Evolutionary conservation across 1,139 yeast genomes (phyloP).

Genomic region (Geotrichum carabidarum): DNA sequence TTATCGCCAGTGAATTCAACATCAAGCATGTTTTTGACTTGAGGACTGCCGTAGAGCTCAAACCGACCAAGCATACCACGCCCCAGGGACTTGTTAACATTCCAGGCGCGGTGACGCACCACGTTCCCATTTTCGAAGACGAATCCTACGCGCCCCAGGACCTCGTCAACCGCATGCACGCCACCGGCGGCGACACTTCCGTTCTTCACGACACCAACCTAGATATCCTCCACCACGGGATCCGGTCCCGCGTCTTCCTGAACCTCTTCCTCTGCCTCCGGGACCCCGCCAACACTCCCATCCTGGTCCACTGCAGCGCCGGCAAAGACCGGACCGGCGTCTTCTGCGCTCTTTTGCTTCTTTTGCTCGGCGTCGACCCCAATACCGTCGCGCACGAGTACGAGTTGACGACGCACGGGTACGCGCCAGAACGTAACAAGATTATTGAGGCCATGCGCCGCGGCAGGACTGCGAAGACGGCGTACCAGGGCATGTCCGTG

Average conservation of each 20-base stretch:
- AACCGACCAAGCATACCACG: constrained; percentile 32
- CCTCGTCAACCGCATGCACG: constrained; percentile 53
- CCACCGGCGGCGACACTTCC: constrained; percentile 43
- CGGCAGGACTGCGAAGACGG: constrained; percentile 3
- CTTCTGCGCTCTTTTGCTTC: constrained; percentile 59
- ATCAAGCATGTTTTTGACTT: constrained; percentile 62
- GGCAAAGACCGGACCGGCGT: constrained; percentile 87
- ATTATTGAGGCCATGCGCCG: constrained; percentile 22
- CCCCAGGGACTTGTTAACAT: constrained; percentile 19
- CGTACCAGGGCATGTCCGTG: background rate
- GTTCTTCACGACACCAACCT: constrained; percentile 58
- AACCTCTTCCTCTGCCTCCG: constrained; percentile 50
- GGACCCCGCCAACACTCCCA: constrained; percentile 48
- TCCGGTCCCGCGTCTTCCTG: constrained; percentile 38
- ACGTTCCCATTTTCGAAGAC: constrained; percentile 56
- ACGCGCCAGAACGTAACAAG: constrained; percentile 17
- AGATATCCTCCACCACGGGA: constrained; percentile 44
- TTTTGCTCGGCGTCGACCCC: constrained; percentile 60
- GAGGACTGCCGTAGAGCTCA: constrained; percentile 61
- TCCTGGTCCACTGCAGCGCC: constrained; percentile 74
- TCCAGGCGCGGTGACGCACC: constrained; percentile 49
- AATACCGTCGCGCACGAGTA: constrained; percentile 66
- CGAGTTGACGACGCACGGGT: constrained; percentile 66
- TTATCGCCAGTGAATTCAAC: constrained; percentile 37
- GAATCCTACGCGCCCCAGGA: constrained; percentile 63